Percentiles rank a stretch among this genome's conserved stretches.
Evolutionary conservation across 2,329 filamentous ascomycete genomes (phyloP).

Genomic region (Trichoderma citrinoviride): DNA sequence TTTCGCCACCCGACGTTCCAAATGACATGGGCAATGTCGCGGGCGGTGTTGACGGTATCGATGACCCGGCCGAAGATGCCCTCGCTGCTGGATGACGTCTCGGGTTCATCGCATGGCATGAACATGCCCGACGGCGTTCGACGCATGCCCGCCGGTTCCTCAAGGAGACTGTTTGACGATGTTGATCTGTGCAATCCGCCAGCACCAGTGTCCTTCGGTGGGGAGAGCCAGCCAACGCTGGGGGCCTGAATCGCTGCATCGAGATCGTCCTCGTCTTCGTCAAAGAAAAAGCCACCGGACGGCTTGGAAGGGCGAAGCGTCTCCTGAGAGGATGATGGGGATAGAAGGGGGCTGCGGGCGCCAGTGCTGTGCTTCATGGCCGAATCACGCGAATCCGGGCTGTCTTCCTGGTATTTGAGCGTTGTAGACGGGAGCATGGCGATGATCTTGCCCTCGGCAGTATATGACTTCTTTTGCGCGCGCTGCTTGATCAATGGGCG

Average conservation of each 20-base stretch:
- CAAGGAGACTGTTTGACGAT: conserved; percentile 50
- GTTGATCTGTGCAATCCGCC: conserved; percentile 45
- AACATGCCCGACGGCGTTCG: conserved; percentile 86
- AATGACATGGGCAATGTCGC: conserved; percentile 68
- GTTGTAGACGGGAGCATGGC: conserved; percentile 85
- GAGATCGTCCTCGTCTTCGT: conserved; percentile 57
- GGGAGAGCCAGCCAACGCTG: conserved; percentile 32
- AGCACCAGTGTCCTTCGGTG: conserved; percentile 27
- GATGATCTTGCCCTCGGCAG: conserved; percentile 76
- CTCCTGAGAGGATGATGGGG: conserved; percentile 78
- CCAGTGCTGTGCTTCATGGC: conserved; percentile 60
- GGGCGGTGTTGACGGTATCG: conserved; percentile 73
- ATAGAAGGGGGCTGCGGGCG: conserved; percentile 52
- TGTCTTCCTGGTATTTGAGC: conserved; percentile 78
- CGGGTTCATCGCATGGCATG: conserved; percentile 79
- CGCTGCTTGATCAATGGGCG: conserved; percentile 48
- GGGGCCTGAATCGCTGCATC: conserved; percentile 35
- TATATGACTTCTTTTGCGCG: conserved; percentile 37
- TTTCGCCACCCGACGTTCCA: conserved; percentile 68
- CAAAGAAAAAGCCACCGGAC: conserved; percentile 61
- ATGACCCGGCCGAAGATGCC: conserved; percentile 76
- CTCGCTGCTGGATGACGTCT: conserved; percentile 55
- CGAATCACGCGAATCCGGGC: conserved; percentile 62
- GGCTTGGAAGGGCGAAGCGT: conserved; percentile 70
- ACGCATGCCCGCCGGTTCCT: conserved; percentile 62